These are phyloP conservation scores for Trichosporon faecale DNA, from an alignment of 1,284 basidiomycete species.

Conservation along the genomic window DNA sequence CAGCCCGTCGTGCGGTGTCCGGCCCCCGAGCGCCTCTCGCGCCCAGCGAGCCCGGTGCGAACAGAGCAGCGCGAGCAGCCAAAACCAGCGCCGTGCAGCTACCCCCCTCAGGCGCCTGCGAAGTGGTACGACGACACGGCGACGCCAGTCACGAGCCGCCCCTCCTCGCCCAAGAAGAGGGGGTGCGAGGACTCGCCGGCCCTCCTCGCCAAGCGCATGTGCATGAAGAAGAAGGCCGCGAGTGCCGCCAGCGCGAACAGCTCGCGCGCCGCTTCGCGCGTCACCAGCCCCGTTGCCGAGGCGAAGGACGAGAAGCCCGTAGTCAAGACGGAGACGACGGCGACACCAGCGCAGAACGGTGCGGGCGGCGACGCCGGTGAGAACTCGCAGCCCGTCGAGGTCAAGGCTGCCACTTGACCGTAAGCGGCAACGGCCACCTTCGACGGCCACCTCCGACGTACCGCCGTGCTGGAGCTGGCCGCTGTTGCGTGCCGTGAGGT, in stretches of 20 bases:
- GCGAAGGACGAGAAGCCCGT: background rate
- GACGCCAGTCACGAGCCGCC: background rate
- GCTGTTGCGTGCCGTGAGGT: background rate
- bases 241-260: background rate
- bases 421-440: background rate
- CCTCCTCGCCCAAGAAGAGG: background rate
- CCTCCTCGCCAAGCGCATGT: constrained; percentile 1
- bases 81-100: background rate
- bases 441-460: background rate
- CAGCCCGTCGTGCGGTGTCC: background rate
- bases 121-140: constrained; percentile 10
- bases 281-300: background rate
- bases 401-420: background rate
- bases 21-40: background rate
- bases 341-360: background rate
- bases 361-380: background rate
- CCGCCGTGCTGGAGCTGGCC: background rate
- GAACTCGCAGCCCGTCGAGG: background rate
- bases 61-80: background rate
- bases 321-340: background rate
- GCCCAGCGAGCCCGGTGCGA: background rate
- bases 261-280: constrained; percentile 1
- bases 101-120: constrained; percentile 7
- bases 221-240: constrained; percentile 7
- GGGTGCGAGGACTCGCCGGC: constrained; percentile 6